phyloP scores from a whole-genome alignment of 805 yeast genomes.

The Kazachstania kunashirensis region DNA sequence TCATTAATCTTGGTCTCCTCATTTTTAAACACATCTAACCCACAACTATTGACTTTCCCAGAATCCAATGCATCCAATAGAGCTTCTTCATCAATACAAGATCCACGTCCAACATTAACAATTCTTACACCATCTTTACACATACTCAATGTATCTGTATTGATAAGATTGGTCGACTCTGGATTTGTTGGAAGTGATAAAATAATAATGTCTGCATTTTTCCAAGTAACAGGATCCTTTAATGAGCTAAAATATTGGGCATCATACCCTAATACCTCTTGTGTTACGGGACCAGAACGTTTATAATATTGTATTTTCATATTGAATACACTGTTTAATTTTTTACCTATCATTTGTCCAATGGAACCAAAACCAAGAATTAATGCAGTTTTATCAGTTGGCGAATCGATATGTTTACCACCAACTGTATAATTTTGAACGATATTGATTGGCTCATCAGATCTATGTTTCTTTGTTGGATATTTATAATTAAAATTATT shows the following conservation, averaged over 20 bases:
- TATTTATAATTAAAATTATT: neutral
- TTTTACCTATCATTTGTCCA: slow-evolving; percentile 53
- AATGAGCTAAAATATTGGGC: slow-evolving; percentile 40
- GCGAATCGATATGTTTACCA: slow-evolving; percentile 39
- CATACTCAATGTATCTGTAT: slow-evolving; percentile 36
- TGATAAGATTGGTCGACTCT: slow-evolving; percentile 46
- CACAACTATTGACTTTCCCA: slow-evolving; percentile 56
- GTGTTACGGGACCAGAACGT: slow-evolving; percentile 35
- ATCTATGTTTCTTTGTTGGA: neutral
- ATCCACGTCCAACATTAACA: slow-evolving; percentile 70
- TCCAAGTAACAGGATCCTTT: slow-evolving; percentile 32
- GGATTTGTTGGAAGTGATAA: slow-evolving; percentile 59
- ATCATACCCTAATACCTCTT: slow-evolving; percentile 35
- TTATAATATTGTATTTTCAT: slow-evolving; percentile 58
- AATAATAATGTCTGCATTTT: slow-evolving; percentile 45
- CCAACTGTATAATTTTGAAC: slow-evolving; percentile 38
- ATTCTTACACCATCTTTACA: slow-evolving; percentile 49
- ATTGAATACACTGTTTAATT: slow-evolving; percentile 45
- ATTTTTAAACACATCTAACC: slow-evolving; percentile 59
- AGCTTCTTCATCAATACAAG: slow-evolving; percentile 57
- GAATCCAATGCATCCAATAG: slow-evolving; percentile 47
- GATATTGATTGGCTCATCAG: slow-evolving; percentile 20
- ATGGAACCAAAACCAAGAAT: slow-evolving; percentile 71
- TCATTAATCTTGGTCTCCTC: slow-evolving; percentile 47
- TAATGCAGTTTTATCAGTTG: slow-evolving; percentile 48